These are phyloP conservation scores for Pleoardoris graminearum DNA, from an alignment of 2,329 filamentous ascomycete species.

Conservation along the genomic window DNA sequence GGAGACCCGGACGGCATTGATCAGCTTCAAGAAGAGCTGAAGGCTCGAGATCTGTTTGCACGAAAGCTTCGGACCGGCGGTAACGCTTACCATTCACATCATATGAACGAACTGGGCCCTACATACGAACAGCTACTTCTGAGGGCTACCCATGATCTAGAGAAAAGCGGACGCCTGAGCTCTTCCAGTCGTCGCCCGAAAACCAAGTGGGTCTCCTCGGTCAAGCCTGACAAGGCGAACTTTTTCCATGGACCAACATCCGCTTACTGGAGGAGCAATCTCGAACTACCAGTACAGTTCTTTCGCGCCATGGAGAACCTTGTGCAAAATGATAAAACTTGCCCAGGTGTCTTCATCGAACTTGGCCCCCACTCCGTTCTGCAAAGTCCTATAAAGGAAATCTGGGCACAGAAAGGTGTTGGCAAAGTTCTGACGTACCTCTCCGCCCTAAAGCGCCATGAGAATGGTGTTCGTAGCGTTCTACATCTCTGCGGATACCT, in stretches of 20 bases:
- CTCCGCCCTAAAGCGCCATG: slow-evolving; percentile 12
- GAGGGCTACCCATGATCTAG: background rate
- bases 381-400: slow-evolving; percentile 3
- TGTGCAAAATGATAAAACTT: no score
- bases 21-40: background rate
- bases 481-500: slow-evolving; percentile 21
- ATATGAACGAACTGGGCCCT: slow-evolving; percentile 24
- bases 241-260: background rate
- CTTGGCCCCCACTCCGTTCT: slow-evolving; percentile 10
- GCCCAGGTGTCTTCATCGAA: slow-evolving; percentile 5
- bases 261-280: slow-evolving; percentile 25
- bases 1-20: slow-evolving; percentile 34
- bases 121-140: slow-evolving; percentile 11
- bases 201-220: slow-evolving; percentile 16
- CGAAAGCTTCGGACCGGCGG: slow-evolving; percentile 21
- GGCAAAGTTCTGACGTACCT: slow-evolving; percentile 6
- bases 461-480: slow-evolving; percentile 14
- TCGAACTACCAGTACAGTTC: slow-evolving; percentile 26
- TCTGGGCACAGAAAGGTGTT: background rate
- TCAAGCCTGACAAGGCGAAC: background rate
- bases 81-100: slow-evolving; percentile 33
- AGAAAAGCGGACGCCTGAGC: no score
- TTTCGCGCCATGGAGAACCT: slow-evolving; percentile 1
- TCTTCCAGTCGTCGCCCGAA: no score
- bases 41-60: slow-evolving; percentile 14